These are phyloP conservation scores for Cinnamomum micranthum DNA, from an alignment of 164 flowering plant genomes.

Conservation along the genomic window DNA sequence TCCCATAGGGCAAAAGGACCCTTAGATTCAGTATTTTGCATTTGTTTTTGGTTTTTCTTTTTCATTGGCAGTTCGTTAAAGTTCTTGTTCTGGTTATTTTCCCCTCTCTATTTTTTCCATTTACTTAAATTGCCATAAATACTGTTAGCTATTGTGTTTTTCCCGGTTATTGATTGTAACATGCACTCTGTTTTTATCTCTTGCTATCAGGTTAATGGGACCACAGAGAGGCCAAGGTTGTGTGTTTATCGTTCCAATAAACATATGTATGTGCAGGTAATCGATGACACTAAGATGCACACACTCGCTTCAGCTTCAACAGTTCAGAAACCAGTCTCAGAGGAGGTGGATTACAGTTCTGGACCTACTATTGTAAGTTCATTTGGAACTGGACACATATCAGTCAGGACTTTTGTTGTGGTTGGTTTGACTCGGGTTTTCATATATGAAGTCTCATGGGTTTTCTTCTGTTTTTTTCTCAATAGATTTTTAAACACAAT, in stretches of 20 bases:
- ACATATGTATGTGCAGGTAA: conserved; percentile 88
- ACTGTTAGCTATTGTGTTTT: background rate
- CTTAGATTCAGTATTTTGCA: background rate
- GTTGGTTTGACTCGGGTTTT: background rate
- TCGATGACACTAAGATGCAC: conserved; percentile 95
- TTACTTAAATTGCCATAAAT: background rate
- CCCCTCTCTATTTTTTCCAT: background rate
- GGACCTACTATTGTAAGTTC: conserved; percentile 88
- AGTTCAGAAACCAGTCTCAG: conserved; percentile 74
- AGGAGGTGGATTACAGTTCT: conserved; percentile 54
- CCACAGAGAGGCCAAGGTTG: conserved; percentile 89
- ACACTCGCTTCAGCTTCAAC: conserved; percentile 95
- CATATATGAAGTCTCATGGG: background rate
- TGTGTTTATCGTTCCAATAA: conserved; percentile 91
- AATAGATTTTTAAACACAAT: too few species aligned
- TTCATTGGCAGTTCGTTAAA: background rate
- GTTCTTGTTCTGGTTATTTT: background rate
- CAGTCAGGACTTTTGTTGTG: background rate
- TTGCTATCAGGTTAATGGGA: conserved; percentile 71
- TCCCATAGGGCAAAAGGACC: too few species aligned
- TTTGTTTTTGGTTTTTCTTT: background rate
- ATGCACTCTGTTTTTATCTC: background rate
- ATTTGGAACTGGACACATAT: background rate
- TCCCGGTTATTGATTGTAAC: background rate
- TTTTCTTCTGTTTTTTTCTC: background rate